A percentile compares a stretch with the other conserved stretches of the same genome.
Conservation (phyloP, 345 rosid genomes). For the Garcia nutans region DNA sequence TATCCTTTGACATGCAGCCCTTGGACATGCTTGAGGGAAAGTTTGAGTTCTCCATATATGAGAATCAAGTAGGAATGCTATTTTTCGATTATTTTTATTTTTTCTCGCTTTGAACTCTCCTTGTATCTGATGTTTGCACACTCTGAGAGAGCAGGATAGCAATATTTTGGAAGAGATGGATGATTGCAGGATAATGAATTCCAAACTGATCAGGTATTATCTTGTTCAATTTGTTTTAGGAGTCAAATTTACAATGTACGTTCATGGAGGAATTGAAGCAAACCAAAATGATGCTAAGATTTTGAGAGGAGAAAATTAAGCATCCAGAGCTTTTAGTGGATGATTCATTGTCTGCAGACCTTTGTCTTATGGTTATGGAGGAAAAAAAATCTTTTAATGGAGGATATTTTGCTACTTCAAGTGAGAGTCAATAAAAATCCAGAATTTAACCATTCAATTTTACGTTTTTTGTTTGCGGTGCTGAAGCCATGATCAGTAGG, state of each 20-base stretch:
- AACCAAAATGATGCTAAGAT: constrained; percentile 48
- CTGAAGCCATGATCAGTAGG: too few species aligned
- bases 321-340: constrained; percentile 50
- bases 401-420: constrained; percentile 63
- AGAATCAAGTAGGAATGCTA: constrained; percentile 40
- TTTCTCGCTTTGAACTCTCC: constrained; percentile 16
- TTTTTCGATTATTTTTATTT: constrained; percentile 12
- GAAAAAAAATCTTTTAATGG: constrained; percentile 58
- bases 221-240: constrained; percentile 1
- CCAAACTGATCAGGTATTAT: constrained; percentile 59
- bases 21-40: constrained; percentile 49
- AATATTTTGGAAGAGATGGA: constrained; percentile 54
- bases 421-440: constrained; percentile 57
- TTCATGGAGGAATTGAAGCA: constrained; percentile 51
- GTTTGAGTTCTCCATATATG: constrained; percentile 24
- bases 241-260: background rate
- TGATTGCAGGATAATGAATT: constrained; percentile 63
- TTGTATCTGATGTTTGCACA: constrained; percentile 22
- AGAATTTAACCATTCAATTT: too few species aligned
- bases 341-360: constrained; percentile 48
- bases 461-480: too few species aligned
- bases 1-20: constrained; percentile 42
- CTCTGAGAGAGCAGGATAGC: constrained; percentile 45
- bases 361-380: constrained; percentile 42
- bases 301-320: constrained; percentile 63